These are phyloP conservation scores for Luffa acutangula DNA, from an alignment of 306 rosid species.

Conservation along the genomic window DNA sequence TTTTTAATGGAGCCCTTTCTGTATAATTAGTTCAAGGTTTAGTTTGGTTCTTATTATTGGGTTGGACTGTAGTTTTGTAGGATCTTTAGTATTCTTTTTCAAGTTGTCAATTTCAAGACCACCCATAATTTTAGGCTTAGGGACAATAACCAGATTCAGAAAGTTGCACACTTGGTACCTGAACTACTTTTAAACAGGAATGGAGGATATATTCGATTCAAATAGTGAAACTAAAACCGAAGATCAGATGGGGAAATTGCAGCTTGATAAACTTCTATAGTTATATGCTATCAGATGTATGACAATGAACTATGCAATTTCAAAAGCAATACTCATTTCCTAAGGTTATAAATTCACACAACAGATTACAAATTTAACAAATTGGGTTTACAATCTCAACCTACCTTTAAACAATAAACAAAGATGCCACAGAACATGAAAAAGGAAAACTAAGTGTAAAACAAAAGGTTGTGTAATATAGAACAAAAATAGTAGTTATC, in stretches of 20 bases:
- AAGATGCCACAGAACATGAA: background rate
- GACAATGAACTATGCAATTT: background rate
- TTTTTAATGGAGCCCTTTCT: background rate
- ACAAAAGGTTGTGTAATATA: background rate
- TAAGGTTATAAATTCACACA: background rate
- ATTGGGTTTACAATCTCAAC: background rate
- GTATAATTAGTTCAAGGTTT: background rate
- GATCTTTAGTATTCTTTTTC: background rate
- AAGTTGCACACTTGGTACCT: background rate
- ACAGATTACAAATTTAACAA: background rate
- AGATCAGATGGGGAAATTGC: background rate
- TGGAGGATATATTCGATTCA: background rate
- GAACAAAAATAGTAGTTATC: background rate
- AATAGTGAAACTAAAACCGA: background rate
- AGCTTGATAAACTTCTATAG: background rate
- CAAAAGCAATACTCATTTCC: background rate
- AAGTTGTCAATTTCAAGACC: background rate
- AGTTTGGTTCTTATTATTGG: background rate
- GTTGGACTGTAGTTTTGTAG: background rate
- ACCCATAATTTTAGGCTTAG: background rate
- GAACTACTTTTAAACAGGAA: background rate
- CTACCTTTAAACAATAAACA: background rate
- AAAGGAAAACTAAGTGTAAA: background rate
- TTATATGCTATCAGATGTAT: background rate
- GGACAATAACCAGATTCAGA: background rate